Percentiles rank a stretch among this genome's conserved stretches.
phyloP scores from a whole-genome alignment of 2,329 filamentous ascomycete genomes.

The Alternaria triticina region DNA sequence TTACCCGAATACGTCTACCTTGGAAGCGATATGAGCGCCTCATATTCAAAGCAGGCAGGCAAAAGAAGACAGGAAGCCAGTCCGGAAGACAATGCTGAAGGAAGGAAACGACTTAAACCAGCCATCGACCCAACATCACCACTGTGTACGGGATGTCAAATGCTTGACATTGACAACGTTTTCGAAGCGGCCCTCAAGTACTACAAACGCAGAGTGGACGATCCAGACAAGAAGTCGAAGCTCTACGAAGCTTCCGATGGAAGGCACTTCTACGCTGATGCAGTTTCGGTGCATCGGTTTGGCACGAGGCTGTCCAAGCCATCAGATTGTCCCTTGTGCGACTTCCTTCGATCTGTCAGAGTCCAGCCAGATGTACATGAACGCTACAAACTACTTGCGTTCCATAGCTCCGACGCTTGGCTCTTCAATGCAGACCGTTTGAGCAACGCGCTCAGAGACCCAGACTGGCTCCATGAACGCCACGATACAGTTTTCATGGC shows the following conservation, averaged over 20 bases:
- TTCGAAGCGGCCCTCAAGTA: constrained; percentile 1
- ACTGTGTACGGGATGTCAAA: constrained; percentile 3
- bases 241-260: neutral
- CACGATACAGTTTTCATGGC: constrained; percentile 17
- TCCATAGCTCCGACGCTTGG: constrained; percentile 14
- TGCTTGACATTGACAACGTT: constrained; percentile 1
- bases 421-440: constrained; percentile 7
- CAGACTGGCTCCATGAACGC: neutral
- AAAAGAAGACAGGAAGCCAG: neutral
- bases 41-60: neutral
- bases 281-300: constrained; percentile 5
- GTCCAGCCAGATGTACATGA: constrained; percentile 7
- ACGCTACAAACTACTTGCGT: constrained; percentile 19
- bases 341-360: constrained; percentile 8
- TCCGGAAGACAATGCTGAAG: neutral
- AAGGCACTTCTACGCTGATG: constrained; percentile 4
- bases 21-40: neutral
- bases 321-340: constrained; percentile 2
- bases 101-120: neutral
- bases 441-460: neutral
- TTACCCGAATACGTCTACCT: neutral
- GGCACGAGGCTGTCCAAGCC: neutral
- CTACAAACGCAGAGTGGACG: neutral
- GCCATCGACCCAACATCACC: neutral
- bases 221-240: neutral